Evolutionary conservation across 495 filamentous ascomycete genomes (phyloP), one percentile per base, ranked within the genome.

Genomic region (Neurospora sp.): DNA sequence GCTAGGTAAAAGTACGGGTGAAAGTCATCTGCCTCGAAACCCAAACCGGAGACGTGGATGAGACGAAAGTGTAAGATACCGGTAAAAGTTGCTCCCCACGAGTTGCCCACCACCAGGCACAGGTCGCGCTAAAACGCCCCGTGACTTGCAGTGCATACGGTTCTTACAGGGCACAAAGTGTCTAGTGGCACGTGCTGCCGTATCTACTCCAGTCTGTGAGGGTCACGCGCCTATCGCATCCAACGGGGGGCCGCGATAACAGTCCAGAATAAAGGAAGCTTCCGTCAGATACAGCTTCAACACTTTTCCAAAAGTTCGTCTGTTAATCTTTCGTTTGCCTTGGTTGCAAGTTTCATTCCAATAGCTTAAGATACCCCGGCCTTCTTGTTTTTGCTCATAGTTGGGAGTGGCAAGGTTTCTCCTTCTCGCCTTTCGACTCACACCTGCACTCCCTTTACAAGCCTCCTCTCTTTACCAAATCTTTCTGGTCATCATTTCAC

Each of bases 211-310:
- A 79, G 74, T 75, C 75, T 77, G 73, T 77, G 77, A 72, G 75
- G 78, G 77, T 80, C 79, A 80, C 79, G 77, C 78, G 78, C 76
- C 75, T 79, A 79, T 79, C 78, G 74, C 74, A 70, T 37, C 74
- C 72, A 72, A 42, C 73, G 74, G 18, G 48, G 48, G 48, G 20
- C 48, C 48, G 48, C 23, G 23, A 54, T 54, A 54, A 54, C n/a
- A 54, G 46, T 54, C 20, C 46, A 62, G 23, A 62, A 62, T 62
- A 62, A 62, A 35, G 54, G 27, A 62, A 62, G 54, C 23, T 62
- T 35, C 54, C 54, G 54, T 62, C 54, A 62, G 54, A 62, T 35
- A 62, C 54, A 35, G 54, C 54, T 31, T 62, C 48, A 31, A 31
- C 12, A 59, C 10, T 59, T 59, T 11, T 12, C 23, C 11, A 31